Evolutionary conservation across 2,329 filamentous ascomycete species (phyloP), one percentile per base, ranked within the genome.

Genomic region (Aureobasidium lini): DNA sequence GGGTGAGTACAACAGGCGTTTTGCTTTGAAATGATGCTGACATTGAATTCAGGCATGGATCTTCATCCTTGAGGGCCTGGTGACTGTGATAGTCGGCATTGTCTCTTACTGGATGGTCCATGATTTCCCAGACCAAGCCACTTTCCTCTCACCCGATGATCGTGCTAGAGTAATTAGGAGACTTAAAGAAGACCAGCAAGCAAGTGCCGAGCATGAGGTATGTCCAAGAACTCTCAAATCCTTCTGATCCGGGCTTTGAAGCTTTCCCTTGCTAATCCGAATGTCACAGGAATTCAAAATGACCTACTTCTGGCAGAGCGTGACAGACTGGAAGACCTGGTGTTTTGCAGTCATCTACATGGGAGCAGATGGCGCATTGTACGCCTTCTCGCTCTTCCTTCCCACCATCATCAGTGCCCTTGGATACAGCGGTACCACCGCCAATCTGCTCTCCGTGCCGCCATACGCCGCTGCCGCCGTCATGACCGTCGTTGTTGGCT

Each of bases 311-410:
- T 89, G 84, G 81, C 81, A 83, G 11, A 85, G 84, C 6, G 66
- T 93, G 16, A 86, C 81, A 60, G 90, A 95, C 69, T 95, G 89
- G 86, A 95, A 95, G 77, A 95, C 87, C 18, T 94, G 85, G 73
- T 76, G 81, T 1, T 87, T 83, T 11, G 87, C 89, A 71, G 72
- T 88, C 46, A 85, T 93, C 61, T 94, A 91, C 70, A 90, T 90
- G 84, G 89, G 67, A 64, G 80, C 79, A 40, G 82, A 88, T 64
- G 87, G 86, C 68, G 81, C 87, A 0, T 76, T 92, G 4, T 92
- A 91, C 69, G 84, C 85, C 3, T 90, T 91, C 73, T 86, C 83
- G 1, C 78, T 92, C 4, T 92, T 95, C 74, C 74, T 93, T 2
- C 90, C 90, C 0, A 88, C 85, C 16, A 95, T 95, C 68, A 87